Base-by-base conservation (phyloP, 306 rosid species). In the Fragaria ananassa region DNA sequence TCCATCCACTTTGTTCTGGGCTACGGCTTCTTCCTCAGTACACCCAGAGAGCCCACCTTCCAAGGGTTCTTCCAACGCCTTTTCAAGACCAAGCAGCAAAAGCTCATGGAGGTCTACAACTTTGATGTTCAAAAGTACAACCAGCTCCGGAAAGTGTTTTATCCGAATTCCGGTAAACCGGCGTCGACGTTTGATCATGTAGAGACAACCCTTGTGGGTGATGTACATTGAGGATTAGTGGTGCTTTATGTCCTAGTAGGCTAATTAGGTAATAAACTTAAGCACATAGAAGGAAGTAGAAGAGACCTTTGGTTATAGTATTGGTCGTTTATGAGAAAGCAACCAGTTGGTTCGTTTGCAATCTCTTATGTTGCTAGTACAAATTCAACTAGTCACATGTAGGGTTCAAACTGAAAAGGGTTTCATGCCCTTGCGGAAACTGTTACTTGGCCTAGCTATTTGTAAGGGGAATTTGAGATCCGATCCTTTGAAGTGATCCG, bases 41-140 rank as follows among this genome's bases (percentile, higher is more conserved):
- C 99, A 23, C 89, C 90, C 64, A 84, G 85, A 0, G 97, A 95
- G 34, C 97, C 97, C 63, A 79, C 89, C 0, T 95, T 95, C 68
- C 83, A 88, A 15, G 97, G 97, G 29, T 88, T 68, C 68, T 92
- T 89, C 65, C 60, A 68, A 10, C 84, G 90, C 14, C 83, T 98
- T 1, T 91, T 96, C 35, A 63, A 0, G 56, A 71, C 77, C 47
- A 92, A 86, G 71, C 97, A 89, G 61, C 71, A 71, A 19, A 82
- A 85, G 11, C 91, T 96, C 17, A 89, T 92, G 97, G 79, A 77
- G 75, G 37, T 58, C 11, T 35, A 79, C 4, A 83, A 81, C 10
- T 95, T 95, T 12, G 92, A 95, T 54, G 5, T 85, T 4, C 7
- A 51, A 0, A 85, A 71, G 72, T 92, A 89, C 74, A 81, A 81